phyloP scores from a whole-genome alignment of 2,329 filamentous ascomycete genomes.

The Penicillium sp. region DNA sequence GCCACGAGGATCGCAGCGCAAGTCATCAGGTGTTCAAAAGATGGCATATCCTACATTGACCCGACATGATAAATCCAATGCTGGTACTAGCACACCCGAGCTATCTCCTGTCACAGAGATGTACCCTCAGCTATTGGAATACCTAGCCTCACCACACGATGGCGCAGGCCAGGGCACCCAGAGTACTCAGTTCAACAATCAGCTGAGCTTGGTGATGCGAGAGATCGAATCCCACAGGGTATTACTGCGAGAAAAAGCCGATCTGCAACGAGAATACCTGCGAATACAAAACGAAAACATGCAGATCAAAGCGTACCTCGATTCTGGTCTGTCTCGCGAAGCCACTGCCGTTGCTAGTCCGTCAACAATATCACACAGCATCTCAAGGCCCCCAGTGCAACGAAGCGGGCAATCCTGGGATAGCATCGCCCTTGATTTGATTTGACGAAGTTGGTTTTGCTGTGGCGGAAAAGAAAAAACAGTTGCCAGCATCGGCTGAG shows the following conservation, averaged over 20 bases:
- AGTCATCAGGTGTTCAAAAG: neutral
- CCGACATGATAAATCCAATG: constrained; percentile 1
- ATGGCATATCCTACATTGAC: neutral
- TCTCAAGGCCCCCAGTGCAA: constrained; percentile 14
- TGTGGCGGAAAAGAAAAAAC: no score
- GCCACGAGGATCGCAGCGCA: neutral
- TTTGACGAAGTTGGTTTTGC: constrained; percentile 12
- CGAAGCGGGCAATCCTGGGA: constrained; percentile 27
- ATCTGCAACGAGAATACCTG: constrained; percentile 25
- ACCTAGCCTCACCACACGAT: constrained; percentile 13
- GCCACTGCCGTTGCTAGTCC: constrained; percentile 8
- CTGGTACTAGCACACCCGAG: neutral
- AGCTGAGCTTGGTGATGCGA: constrained; percentile 25
- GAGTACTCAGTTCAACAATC: constrained; percentile 20
- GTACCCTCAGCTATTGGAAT: constrained; percentile 16
- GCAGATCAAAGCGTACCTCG: constrained; percentile 22
- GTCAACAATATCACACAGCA: constrained; percentile 2
- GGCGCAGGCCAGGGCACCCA: constrained; percentile 9
- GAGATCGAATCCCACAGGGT: constrained; percentile 23
- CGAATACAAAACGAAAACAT: constrained; percentile 26
- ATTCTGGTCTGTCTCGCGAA: constrained; percentile 15
- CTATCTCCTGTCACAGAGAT: constrained; percentile 11
- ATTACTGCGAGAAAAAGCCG: constrained; percentile 19
- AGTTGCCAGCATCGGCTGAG: no score
- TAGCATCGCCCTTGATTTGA: constrained; percentile 26